Base-by-base conservation (phyloP, 768 basidiomycete genomes). In the Termitomyces sp. region DNA sequence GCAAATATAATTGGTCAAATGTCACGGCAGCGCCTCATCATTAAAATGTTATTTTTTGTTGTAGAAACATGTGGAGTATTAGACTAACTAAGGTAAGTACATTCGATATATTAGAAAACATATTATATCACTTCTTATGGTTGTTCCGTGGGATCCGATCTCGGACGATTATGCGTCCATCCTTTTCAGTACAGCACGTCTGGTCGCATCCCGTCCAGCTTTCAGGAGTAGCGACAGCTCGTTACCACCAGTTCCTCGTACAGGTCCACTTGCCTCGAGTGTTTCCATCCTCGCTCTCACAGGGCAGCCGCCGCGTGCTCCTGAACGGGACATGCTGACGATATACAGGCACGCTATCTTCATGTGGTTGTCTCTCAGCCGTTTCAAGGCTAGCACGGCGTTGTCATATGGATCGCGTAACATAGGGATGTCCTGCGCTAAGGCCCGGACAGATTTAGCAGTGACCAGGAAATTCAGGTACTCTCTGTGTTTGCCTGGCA, bases 161-260 rank as follows among this genome's bases (percentile, higher is more conserved):
- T 30, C 41, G 37, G 39, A 19, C n/a, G 39, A 30, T 43, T 19
- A 42, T 39, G 28, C 40, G 9, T 53, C 34, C 53, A 71, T 72
- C 39, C 69, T 66, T 62, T 73, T 79, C 56, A 89, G 62, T 58
- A 83, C 68, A 10, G 89, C 75, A 10, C 90, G 80, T 54, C 72
- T 66, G 6, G 96, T 98, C 30, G 94, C 90, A 63, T 97, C 95
- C 56, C 96, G 81, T 12, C 91, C 91, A 19, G 89, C 85, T 72
- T 97, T 98, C 57, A 99, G 77, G 46, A 97, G 82, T 11, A 81
- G 70, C 12, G 91, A 83, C 21, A 98, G 74, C 39, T 87, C 84
- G 59, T 88, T 97, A 2, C 96, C 96, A 30, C 96, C 96, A 0
- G 96, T 98, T 2, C 96, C 96, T 40, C 84, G 81, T 16, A 83